Conservation (phyloP, 768 basidiomycete genomes). For the Boletus pseudopeckii region DNA sequence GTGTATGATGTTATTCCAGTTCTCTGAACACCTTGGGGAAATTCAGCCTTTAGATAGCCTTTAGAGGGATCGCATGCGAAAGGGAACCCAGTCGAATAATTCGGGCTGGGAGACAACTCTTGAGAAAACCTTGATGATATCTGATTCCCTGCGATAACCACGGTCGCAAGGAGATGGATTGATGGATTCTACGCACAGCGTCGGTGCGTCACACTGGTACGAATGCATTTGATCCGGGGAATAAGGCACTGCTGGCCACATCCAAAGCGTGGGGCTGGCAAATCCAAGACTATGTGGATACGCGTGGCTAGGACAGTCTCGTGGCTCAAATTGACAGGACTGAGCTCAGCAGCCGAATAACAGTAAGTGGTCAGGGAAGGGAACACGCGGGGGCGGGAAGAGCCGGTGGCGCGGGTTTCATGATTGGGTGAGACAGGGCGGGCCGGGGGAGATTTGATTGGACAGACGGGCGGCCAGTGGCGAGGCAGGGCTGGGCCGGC, state of each 20-base stretch:
- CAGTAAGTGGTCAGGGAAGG: too few species aligned
- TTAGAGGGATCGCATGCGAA: constrained; percentile 11
- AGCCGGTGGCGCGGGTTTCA: constrained; percentile 28
- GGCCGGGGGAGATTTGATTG: constrained; percentile 9
- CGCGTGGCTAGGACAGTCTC: too few species aligned
- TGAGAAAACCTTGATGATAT: background rate
- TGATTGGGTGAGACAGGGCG: constrained; percentile 15
- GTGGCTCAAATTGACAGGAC: too few species aligned
- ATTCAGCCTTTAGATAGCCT: constrained; percentile 9
- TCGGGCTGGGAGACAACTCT: constrained; percentile 9
- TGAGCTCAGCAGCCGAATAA: too few species aligned
- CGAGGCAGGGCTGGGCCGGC: constrained; percentile 26
- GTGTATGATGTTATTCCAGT: background rate
- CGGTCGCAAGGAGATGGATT: background rate
- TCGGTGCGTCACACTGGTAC: background rate
- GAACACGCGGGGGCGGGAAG: constrained; percentile 9
- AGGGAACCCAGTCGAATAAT: background rate
- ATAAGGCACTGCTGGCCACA: background rate
- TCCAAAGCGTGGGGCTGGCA: too few species aligned
- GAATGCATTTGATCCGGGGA: background rate
- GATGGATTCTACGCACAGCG: background rate
- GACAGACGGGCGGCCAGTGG: constrained; percentile 17
- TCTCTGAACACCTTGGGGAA: background rate
- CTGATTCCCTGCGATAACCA: background rate
- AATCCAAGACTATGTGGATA: too few species aligned